Conservation (phyloP, 1,284 basidiomycete genomes). For the Heliocybe sulcata region DNA sequence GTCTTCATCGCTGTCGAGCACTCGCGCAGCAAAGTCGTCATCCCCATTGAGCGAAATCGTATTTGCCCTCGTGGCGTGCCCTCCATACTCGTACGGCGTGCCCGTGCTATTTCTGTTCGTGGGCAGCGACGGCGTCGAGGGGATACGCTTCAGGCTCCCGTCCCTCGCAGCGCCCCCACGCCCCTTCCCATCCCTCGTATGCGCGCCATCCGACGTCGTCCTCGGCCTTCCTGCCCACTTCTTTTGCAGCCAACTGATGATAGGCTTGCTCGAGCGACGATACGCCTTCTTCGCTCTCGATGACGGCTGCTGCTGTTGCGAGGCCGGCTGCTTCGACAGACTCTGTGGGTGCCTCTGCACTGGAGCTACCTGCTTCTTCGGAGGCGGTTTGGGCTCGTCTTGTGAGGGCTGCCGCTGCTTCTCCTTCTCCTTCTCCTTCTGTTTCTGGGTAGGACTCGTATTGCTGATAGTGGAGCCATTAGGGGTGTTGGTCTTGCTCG, state of each 20-base stretch:
- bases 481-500: slow-evolving; percentile 1
- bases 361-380: not conserved
- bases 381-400: not conserved
- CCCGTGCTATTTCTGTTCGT: slow-evolving; percentile 1
- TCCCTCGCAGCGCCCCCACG: slow-evolving; percentile 10
- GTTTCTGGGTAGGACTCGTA: not conserved
- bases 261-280: slow-evolving; percentile 72
- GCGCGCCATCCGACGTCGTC: slow-evolving; percentile 29
- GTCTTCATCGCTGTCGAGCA: slow-evolving; percentile 34
- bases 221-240: slow-evolving; percentile 67
- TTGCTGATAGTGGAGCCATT: not conserved
- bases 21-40: slow-evolving; percentile 30
- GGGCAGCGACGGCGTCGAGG: slow-evolving; percentile 13
- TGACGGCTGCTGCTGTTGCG: slow-evolving; percentile 17
- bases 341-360: not conserved
- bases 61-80: slow-evolving; percentile 17
- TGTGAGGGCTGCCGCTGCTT: not conserved
- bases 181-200: slow-evolving; percentile 1
- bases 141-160: slow-evolving; percentile 9
- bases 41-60: slow-evolving; percentile 61
- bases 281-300: slow-evolving; percentile 43
- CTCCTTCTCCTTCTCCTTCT: not conserved
- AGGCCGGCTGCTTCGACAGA: not conserved
- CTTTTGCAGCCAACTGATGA: slow-evolving; percentile 88
- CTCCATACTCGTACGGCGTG: not conserved